phyloP scores from a whole-genome alignment of 345 rosid genomes.

The Populus simonii region DNA sequence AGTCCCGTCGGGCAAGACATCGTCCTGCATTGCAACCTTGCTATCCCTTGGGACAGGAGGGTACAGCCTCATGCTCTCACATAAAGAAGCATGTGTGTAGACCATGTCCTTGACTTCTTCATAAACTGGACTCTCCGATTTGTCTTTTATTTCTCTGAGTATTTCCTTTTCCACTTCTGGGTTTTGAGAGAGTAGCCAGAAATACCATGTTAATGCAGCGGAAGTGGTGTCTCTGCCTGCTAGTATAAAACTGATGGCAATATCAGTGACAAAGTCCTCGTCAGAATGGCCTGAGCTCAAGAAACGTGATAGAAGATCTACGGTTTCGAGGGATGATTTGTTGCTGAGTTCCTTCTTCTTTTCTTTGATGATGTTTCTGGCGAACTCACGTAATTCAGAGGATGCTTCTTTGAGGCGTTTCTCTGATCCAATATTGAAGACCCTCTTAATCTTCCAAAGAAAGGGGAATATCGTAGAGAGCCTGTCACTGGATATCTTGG shows the following conservation, averaged over 20 bases:
- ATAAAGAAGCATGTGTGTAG: slow-evolving; percentile 21
- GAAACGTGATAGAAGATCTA: slow-evolving; percentile 56
- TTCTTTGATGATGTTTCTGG: slow-evolving; percentile 40
- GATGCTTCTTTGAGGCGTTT: slow-evolving; percentile 35
- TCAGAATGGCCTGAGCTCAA: slow-evolving; percentile 46
- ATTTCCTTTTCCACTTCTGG: slow-evolving; percentile 40
- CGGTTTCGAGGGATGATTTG: slow-evolving; percentile 24
- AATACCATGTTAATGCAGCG: slow-evolving; percentile 79
- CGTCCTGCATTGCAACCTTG: slow-evolving; percentile 30
- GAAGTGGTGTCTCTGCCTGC: slow-evolving; percentile 76
- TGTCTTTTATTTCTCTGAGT: slow-evolving; percentile 37
- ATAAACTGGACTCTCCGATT: slow-evolving; percentile 12
- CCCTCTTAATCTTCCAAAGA: slow-evolving; percentile 45
- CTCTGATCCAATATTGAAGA: slow-evolving; percentile 49
- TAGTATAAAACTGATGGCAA: slow-evolving; percentile 56
- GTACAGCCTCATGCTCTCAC: slow-evolving; percentile 55
- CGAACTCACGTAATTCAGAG: slow-evolving; percentile 44
- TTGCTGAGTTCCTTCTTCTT: slow-evolving; percentile 37
- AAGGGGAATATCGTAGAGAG: slow-evolving; percentile 25
- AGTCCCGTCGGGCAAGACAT: slow-evolving; percentile 49
- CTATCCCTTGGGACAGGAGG: slow-evolving; percentile 51
- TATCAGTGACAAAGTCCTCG: slow-evolving; percentile 47
- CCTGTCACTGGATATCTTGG: slow-evolving; percentile 35
- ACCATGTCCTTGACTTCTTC: slow-evolving; percentile 37
- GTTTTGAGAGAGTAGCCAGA: slow-evolving; percentile 48